Evolutionary conservation across 495 filamentous ascomycete genomes (phyloP).

Genomic region (Sphaerosporella brunnea): DNA sequence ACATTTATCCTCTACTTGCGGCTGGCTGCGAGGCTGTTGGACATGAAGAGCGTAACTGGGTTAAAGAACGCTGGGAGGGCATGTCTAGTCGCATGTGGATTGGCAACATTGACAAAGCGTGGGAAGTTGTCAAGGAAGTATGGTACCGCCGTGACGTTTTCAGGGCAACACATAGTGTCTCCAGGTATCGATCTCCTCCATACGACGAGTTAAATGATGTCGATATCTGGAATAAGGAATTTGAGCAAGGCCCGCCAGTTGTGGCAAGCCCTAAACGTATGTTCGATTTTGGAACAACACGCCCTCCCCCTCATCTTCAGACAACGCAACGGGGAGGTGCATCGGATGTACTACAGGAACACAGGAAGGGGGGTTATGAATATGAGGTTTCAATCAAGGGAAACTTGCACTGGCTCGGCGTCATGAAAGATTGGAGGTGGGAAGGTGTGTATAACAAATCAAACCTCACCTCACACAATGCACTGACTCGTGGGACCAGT

Average conservation of each 20-base stretch:
- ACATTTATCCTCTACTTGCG: constrained; percentile 57
- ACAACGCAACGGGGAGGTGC: neutral
- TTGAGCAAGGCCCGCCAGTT: too few species aligned
- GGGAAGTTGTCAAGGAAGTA: constrained; percentile 38
- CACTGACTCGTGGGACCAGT: neutral
- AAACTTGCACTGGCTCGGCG: constrained; percentile 54
- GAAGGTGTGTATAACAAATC: constrained; percentile 43
- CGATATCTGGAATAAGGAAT: too few species aligned
- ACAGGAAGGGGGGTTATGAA: constrained; percentile 28
- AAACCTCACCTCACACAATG: neutral
- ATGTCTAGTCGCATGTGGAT: constrained; percentile 51
- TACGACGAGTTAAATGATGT: neutral
- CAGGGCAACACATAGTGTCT: neutral
- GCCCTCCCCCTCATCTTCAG: neutral
- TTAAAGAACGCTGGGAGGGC: constrained; percentile 43
- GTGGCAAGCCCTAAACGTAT: neutral
- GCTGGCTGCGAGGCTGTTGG: constrained; percentile 51
- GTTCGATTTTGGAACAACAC: neutral
- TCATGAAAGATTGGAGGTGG: constrained; percentile 68
- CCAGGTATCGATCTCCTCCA: neutral
- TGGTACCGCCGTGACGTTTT: constrained; percentile 36
- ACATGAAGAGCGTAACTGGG: constrained; percentile 49
- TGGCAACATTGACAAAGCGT: constrained; percentile 51
- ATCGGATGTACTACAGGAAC: neutral
- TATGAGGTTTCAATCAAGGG: constrained; percentile 50